These are phyloP conservation scores for Berberis vulgaris DNA, from an alignment of 164 flowering plant genomes.

Conservation along the genomic window DNA sequence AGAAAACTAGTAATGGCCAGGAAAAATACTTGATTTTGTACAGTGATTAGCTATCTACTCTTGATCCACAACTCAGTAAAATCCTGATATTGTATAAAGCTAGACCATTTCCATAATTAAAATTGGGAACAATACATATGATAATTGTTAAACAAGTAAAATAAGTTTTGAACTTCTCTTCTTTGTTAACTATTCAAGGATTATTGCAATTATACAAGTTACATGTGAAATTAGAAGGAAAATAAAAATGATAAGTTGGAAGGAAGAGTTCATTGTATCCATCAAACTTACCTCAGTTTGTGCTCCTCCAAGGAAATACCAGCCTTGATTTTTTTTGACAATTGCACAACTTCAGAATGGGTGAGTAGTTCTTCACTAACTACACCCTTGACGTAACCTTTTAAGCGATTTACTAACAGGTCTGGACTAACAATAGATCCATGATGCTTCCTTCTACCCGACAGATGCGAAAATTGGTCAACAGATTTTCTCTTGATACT, in stretches of 20 bases:
- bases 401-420: conserved; percentile 43
- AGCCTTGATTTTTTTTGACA: conserved; percentile 60
- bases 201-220: too few relatives aligned
- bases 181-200: too few relatives aligned
- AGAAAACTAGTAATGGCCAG: too few relatives aligned
- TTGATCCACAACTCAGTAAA: too few relatives aligned
- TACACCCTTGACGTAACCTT: conserved; percentile 72
- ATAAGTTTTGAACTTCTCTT: too few relatives aligned
- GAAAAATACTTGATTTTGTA: too few relatives aligned
- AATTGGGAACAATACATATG: not conserved
- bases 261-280: not conserved
- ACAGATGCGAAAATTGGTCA: conserved; percentile 11
- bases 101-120: too few relatives aligned
- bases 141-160: too few relatives aligned
- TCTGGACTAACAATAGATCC: conserved; percentile 44
- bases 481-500: conserved; percentile 27
- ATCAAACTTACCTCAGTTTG: conserved; percentile 41
- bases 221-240: not conserved
- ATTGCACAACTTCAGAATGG: conserved; percentile 67
- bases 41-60: too few relatives aligned
- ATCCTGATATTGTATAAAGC: too few relatives aligned
- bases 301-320: conserved; percentile 73
- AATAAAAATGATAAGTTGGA: not conserved
- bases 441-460: conserved; percentile 23
- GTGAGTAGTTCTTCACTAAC: conserved; percentile 57